These are phyloP conservation scores for Aspergillus pseudoviridinutans DNA, from an alignment of 2,329 filamentous ascomycete species.

Conservation along the genomic window DNA sequence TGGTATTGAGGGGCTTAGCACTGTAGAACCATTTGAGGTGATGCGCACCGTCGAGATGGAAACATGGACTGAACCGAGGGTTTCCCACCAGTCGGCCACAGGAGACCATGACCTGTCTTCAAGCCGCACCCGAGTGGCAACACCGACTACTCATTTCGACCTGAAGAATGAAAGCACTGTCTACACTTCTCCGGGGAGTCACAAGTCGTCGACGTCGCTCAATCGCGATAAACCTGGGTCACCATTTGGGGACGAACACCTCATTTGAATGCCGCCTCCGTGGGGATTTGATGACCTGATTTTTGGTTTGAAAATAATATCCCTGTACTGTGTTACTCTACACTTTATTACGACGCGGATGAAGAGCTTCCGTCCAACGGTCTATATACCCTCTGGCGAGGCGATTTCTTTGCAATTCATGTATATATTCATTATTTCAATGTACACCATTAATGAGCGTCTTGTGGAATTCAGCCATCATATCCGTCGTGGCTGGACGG, in stretches of 20 bases:
- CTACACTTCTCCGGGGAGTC: conserved; percentile 21
- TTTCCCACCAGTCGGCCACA: conserved; percentile 7
- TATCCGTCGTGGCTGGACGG: too few species aligned
- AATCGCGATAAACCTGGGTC: conserved; percentile 5
- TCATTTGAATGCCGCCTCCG: neutral
- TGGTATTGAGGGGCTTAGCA: conserved; percentile 14
- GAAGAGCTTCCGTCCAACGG: neutral
- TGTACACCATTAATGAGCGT: neutral
- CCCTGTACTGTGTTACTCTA: neutral
- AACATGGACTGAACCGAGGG: conserved; percentile 26
- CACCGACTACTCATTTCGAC: conserved; percentile 12
- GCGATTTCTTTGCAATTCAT: neutral
- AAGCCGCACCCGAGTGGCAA: conserved; percentile 11
- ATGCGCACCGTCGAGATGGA: conserved; percentile 36
- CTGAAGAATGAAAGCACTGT: conserved; percentile 14
- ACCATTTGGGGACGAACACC: conserved; percentile 1
- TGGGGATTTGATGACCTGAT: neutral
- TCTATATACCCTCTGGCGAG: neutral
- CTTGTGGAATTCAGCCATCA: neutral
- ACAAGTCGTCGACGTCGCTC: conserved; percentile 15
- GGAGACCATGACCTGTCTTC: conserved; percentile 17
- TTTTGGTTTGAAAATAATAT: neutral
- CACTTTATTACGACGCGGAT: neutral
- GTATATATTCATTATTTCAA: neutral
- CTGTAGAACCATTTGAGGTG: conserved; percentile 23